Evolutionary conservation across 2,329 filamentous ascomycete genomes (phyloP).

Genomic region (Byssothecium circinans): DNA sequence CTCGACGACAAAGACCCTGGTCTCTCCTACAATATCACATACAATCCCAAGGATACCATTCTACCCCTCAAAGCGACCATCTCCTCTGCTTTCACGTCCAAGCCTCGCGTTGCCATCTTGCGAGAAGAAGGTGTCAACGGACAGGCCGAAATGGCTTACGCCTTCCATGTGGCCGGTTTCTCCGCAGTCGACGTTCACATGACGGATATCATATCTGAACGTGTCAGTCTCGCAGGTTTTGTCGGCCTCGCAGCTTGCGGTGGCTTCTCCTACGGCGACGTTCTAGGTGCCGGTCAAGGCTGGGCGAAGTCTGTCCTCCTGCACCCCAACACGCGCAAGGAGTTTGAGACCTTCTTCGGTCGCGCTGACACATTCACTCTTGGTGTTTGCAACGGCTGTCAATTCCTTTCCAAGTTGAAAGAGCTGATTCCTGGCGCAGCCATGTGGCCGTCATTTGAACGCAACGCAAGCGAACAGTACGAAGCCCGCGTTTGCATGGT

Average conservation of each 20-base stretch:
- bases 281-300: slow-evolving; percentile 90
- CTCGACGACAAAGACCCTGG: slow-evolving; percentile 77
- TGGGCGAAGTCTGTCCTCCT: slow-evolving; percentile 94
- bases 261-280: slow-evolving; percentile 93
- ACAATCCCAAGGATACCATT: slow-evolving; percentile 75
- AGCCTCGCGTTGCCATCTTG: slow-evolving; percentile 84
- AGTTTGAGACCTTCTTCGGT: slow-evolving; percentile 84
- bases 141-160: slow-evolving; percentile 96
- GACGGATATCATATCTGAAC: slow-evolving; percentile 81
- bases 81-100: slow-evolving; percentile 61
- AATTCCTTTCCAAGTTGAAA: slow-evolving; percentile 84
- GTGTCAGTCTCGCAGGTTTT: slow-evolving; percentile 79
- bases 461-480: slow-evolving; percentile 85
- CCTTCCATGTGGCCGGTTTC: slow-evolving; percentile 89
- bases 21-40: slow-evolving; percentile 80
- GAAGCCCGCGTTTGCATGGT: slow-evolving; percentile 88
- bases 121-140: slow-evolving; percentile 96
- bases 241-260: slow-evolving; percentile 91
- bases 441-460: slow-evolving; percentile 82
- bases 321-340: slow-evolving; percentile 71
- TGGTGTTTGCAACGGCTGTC: slow-evolving; percentile 96
- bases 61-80: slow-evolving; percentile 68
- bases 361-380: slow-evolving; percentile 88
- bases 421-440: slow-evolving; percentile 81
- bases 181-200: slow-evolving; percentile 93